A percentile compares a stretch with the other conserved stretches of the same genome.
phyloP scores from a whole-genome alignment of 2,329 filamentous ascomycete genomes.

The Colletotrichum chlorophyti region DNA sequence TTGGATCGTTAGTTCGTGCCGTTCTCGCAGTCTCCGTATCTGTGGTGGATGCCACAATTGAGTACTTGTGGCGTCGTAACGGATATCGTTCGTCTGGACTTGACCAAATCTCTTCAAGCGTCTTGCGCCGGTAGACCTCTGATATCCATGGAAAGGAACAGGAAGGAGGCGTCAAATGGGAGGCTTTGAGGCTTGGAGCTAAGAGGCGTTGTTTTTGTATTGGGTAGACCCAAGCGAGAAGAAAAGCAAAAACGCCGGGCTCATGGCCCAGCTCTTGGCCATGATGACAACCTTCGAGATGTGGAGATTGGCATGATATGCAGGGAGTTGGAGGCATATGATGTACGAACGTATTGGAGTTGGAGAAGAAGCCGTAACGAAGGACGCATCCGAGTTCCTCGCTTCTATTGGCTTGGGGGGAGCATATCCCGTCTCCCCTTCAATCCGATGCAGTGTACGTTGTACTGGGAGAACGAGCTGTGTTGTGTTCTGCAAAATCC shows the following conservation, averaged over 20 bases:
- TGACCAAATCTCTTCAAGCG: not conserved
- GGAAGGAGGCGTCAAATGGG: not conserved
- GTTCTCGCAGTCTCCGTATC: not conserved
- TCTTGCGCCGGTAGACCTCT: not conserved
- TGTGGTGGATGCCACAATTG: not conserved
- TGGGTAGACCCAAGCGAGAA: not conserved
- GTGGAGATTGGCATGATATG: constrained; percentile 16
- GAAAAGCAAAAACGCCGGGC: not conserved
- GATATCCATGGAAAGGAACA: not conserved
- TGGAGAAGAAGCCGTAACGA: not conserved
- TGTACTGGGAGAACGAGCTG: too few relatives aligned
- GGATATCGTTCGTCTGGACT: not conserved
- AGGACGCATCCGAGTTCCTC: not conserved
- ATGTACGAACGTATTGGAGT: not conserved
- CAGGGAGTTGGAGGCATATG: constrained; percentile 2
- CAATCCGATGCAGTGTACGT: too few relatives aligned
- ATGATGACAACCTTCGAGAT: constrained; percentile 3
- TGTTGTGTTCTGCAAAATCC: too few relatives aligned
- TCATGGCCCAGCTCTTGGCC: not conserved
- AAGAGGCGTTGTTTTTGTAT: not conserved
- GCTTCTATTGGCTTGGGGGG: not conserved
- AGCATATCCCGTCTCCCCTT: too few relatives aligned
- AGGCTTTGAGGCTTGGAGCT: constrained; percentile 1
- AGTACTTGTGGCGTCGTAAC: too few relatives aligned
- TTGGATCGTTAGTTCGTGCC: not conserved